phyloP scores from a whole-genome alignment of 2,329 filamentous ascomycete genomes.

The Penicillium sp. region DNA sequence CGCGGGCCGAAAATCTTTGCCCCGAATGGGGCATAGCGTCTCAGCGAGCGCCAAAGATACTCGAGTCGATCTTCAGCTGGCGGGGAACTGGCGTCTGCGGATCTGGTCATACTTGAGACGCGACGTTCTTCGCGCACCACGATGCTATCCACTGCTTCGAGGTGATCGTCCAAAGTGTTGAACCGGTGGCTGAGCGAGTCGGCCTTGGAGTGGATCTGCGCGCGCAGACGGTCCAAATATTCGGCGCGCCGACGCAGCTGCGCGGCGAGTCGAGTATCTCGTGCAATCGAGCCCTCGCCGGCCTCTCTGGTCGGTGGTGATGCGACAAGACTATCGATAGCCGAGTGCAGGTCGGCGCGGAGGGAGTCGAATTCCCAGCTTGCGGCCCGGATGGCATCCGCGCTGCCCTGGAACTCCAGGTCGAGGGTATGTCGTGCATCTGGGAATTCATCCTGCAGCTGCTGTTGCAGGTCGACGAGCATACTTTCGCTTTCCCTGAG shows the following conservation, averaged over 20 bases:
- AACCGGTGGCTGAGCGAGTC: conserved; percentile 29
- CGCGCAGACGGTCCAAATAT: conserved; percentile 31
- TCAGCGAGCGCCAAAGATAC: conserved; percentile 14
- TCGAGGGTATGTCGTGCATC: conserved; percentile 32
- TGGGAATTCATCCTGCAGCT: conserved; percentile 26
- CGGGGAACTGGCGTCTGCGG: not conserved
- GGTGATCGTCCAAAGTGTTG: conserved; percentile 31
- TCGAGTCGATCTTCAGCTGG: not conserved
- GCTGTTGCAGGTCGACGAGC: conserved; percentile 25
- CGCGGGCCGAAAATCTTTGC: conserved; percentile 10
- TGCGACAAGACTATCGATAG: conserved; percentile 32
- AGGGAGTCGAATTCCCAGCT: conserved; percentile 33
- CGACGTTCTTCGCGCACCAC: conserved; percentile 22
- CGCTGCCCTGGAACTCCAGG: conserved; percentile 35
- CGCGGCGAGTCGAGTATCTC: conserved; percentile 26
- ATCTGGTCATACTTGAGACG: conserved; percentile 1
- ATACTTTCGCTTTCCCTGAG: conserved; percentile 30
- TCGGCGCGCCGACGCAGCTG: conserved; percentile 29
- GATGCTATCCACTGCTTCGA: conserved; percentile 32
- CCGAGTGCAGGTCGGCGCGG: conserved; percentile 33
- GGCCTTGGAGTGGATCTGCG: conserved; percentile 31
- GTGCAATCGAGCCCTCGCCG: conserved; percentile 14
- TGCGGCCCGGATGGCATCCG: conserved; percentile 29
- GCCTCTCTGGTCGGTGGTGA: conserved; percentile 13
- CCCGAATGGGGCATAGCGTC: conserved; percentile 13